Base-by-base conservation (phyloP, 345 rosid genomes). In the Citrus australasica region DNA sequence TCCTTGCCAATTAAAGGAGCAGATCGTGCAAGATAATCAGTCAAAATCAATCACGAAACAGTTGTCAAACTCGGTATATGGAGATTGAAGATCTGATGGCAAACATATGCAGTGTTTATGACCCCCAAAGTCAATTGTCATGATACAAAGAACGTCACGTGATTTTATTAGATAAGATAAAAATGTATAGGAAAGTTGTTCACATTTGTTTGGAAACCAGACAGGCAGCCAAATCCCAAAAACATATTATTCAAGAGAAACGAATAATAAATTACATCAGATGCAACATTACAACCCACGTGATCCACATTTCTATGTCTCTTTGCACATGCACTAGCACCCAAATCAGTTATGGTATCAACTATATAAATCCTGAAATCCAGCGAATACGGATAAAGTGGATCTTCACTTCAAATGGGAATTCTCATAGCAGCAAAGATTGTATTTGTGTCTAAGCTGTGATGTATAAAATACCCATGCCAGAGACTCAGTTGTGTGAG, bases 211-310 rank as follows among this genome's bases (percentile, higher is more conserved):
- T 62, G 35, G 42, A 51, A 75, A 62, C 78, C 68, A 63, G 61
- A 75, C 78, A n/a, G 62, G 51, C 32, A 4, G 33, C 33, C 33
- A n/a, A 16, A 22, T 27, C 40, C 28, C 30, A 32, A 46, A 33
- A 3, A 30, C 21, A 0, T 14, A 17, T 16, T 19, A 7, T 17
- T 17, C 6, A 21, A 6, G 25, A 75, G 21, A 33, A 58, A 64
- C 33, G 0, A 32, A 48, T 30, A 64, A n/a, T 10, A 51, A 33
- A 46, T 64, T 11, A 30, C 63, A 75, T 22, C 32, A 51, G 22
- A 48, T 28, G 61, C 70, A 64, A 75, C 71, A 63, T 32, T 30
- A 75, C 62, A 75, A 42, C 62, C 38, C 63, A 66, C 65, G 73
- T 46, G 56, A 81, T 67, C 25, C 4, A 42, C 74, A 48, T 69